Percentiles rank a stretch among this genome's conserved stretches.
Evolutionary conservation across 1,284 basidiomycete genomes (phyloP).

Genomic region (Malassezia equina): DNA sequence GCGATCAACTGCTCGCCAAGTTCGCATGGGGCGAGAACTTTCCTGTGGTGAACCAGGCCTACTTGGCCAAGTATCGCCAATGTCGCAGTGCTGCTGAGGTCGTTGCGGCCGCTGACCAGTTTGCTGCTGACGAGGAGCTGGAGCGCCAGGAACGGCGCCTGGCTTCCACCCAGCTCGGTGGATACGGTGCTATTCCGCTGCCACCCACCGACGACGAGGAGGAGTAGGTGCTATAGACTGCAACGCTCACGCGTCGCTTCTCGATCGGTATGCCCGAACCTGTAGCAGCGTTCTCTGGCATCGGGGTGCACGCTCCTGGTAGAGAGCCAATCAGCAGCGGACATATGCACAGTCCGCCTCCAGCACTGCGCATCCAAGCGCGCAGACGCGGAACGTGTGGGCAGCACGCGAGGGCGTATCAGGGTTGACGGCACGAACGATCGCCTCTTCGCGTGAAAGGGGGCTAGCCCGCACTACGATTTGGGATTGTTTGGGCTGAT

Average conservation of each 20-base stretch:
- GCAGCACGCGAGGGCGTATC: not conserved
- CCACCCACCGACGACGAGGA: constrained; percentile 5
- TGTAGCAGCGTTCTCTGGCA: not conserved
- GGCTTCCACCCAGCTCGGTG: constrained; percentile 7
- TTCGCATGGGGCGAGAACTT: constrained; percentile 42
- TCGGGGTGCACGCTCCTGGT: not conserved
- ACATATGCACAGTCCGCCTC: not conserved
- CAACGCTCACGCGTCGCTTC: too few species aligned
- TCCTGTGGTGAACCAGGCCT: constrained; percentile 30
- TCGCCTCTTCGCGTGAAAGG: not conserved
- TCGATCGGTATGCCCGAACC: not conserved
- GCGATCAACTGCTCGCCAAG: constrained; percentile 31
- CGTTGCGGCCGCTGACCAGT: constrained; percentile 21
- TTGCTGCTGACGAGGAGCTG: constrained; percentile 26
- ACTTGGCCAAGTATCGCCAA: constrained; percentile 24
- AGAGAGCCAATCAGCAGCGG: not conserved
- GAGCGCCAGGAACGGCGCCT: constrained; percentile 17
- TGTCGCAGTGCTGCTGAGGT: constrained; percentile 27
- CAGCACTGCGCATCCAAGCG: not conserved
- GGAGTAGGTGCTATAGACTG: not conserved
- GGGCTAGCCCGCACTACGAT: not conserved
- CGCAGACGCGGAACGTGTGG: not conserved
- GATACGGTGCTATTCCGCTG: constrained; percentile 9
- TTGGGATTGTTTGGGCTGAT: not conserved
- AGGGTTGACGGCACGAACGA: not conserved